Conservation (phyloP, 1,284 basidiomycete species). For the Apiotrichum veenhuisii region DNA sequence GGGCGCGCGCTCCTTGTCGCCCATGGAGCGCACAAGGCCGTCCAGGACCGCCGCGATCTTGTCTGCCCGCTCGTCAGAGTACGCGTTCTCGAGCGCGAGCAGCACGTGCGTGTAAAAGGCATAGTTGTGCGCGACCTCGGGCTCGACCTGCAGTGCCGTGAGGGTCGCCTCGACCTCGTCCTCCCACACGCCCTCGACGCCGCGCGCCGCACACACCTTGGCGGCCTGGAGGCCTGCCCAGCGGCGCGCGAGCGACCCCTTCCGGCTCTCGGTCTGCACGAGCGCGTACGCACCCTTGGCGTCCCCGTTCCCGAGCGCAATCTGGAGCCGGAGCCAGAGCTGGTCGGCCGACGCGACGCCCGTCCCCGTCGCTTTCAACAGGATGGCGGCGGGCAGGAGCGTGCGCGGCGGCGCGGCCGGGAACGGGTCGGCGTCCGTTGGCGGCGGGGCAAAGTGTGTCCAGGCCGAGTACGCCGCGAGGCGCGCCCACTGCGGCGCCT, state of each 20-base stretch:
- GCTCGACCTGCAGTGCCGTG: constrained; percentile 17
- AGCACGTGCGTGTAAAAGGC: constrained; percentile 37
- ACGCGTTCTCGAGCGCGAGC: constrained; percentile 1
- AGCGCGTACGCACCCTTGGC: constrained; percentile 20
- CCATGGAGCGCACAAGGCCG: constrained; percentile 22
- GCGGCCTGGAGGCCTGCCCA: constrained; percentile 35
- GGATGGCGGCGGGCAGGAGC: constrained; percentile 25
- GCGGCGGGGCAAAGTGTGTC: not conserved
- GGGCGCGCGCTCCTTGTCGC: constrained; percentile 34
- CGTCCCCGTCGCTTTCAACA: constrained; percentile 23
- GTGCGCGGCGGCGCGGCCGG: constrained; percentile 17
- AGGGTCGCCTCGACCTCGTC: constrained; percentile 28
- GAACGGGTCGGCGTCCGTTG: constrained; percentile 15
- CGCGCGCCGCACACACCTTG: constrained; percentile 15
- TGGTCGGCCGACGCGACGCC: constrained; percentile 26
- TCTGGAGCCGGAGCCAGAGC: constrained; percentile 41
- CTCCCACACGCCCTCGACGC: constrained; percentile 18
- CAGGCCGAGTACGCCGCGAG: constrained; percentile 31
- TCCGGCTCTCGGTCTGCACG: constrained; percentile 19
- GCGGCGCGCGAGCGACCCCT: constrained; percentile 28
- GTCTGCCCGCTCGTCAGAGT: constrained; percentile 1
- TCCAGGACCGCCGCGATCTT: constrained; percentile 12
- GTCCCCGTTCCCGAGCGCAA: constrained; percentile 29
- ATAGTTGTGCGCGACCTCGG: constrained; percentile 39
- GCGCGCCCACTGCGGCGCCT: constrained; percentile 35